Evolutionary conservation across 2,329 filamentous ascomycete genomes (phyloP).

Genomic region (Chrysoporthe cubensis): DNA sequence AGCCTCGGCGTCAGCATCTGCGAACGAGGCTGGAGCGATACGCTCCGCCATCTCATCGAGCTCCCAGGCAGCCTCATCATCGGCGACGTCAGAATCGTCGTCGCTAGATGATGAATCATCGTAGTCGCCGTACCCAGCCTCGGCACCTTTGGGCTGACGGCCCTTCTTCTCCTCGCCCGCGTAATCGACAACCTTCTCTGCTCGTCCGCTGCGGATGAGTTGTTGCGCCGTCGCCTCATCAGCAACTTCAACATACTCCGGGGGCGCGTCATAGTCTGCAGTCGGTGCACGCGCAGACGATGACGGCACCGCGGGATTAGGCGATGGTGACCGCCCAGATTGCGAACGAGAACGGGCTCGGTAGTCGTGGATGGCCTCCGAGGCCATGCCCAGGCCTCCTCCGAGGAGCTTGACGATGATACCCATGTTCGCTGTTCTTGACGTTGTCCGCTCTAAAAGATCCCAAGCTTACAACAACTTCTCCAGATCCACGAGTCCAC

Average conservation of each 20-base stretch:
- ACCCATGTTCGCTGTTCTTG: slow-evolving; percentile 9
- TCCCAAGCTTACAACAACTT: background rate
- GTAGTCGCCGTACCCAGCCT: slow-evolving; percentile 11
- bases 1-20: slow-evolving; percentile 8
- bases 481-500: background rate
- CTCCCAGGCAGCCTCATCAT: slow-evolving; percentile 34
- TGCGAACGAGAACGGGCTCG: slow-evolving; percentile 26
- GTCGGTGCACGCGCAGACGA: slow-evolving; percentile 4
- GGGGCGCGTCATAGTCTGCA: background rate
- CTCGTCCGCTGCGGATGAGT: slow-evolving; percentile 15
- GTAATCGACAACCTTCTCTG: slow-evolving; percentile 11
- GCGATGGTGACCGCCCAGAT: slow-evolving; percentile 14
- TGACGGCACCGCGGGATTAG: slow-evolving; percentile 1
- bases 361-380: slow-evolving; percentile 32
- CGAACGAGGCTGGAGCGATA: slow-evolving; percentile 27
- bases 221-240: slow-evolving; percentile 21
- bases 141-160: background rate
- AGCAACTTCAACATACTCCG: slow-evolving; percentile 26
- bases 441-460: background rate
- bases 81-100: slow-evolving; percentile 18
- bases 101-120: slow-evolving; percentile 20
- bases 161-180: slow-evolving; percentile 16
- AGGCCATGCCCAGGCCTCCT: slow-evolving; percentile 30
- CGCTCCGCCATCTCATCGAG: slow-evolving; percentile 34
- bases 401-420: slow-evolving; percentile 25